Base-by-base conservation (phyloP, 306 rosid genomes). In the Geum urbanum region DNA sequence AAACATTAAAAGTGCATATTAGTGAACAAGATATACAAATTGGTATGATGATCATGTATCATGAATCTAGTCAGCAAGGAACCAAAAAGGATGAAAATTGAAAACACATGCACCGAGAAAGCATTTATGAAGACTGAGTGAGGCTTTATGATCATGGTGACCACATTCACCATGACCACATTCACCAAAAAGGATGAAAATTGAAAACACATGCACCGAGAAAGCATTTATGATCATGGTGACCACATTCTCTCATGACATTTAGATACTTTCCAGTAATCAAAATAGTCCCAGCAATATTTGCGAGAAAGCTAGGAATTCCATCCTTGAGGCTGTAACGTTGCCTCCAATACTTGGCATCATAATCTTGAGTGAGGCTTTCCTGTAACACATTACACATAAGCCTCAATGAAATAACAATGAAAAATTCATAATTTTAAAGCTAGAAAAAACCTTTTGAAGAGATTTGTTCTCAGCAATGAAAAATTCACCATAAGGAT, bases 201-300 rank as follows among this genome's bases (percentile, higher is more conserved):
- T n/a, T n/a, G n/a, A n/a, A n/a, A n/a, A n/a, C n/a, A n/a, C n/a
- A n/a, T n/a, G n/a, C n/a, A n/a, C n/a, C n/a, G n/a, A n/a, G n/a
- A n/a, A n/a, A n/a, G n/a, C n/a, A n/a, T n/a, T n/a, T n/a, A n/a
- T n/a, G n/a, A n/a, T n/a, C n/a, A 79, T 84, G 84, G 75, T 92
- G 98, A 63, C 98, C 98, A 13, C 98, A 92, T 77, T 92, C 98
- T 85, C 98, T 88, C 98, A 90, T 85, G 83, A 92, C 98, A 81
- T 92, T 92, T 64, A 92, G 84, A 85, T 92, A 92, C 81, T 90
- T 92, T 84, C 98, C 98, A 2, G 98, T 92, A 41, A 96, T 92
- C 89, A 92, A 83, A 85, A 92, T 92, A 78, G 89, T 90, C 73
- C 90, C 92, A 0, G 97, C 85, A 48, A 81, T 83, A 76, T 82